Conservation (phyloP, 2,329 filamentous ascomycete genomes). For the Aspergillus alliaceus region DNA sequence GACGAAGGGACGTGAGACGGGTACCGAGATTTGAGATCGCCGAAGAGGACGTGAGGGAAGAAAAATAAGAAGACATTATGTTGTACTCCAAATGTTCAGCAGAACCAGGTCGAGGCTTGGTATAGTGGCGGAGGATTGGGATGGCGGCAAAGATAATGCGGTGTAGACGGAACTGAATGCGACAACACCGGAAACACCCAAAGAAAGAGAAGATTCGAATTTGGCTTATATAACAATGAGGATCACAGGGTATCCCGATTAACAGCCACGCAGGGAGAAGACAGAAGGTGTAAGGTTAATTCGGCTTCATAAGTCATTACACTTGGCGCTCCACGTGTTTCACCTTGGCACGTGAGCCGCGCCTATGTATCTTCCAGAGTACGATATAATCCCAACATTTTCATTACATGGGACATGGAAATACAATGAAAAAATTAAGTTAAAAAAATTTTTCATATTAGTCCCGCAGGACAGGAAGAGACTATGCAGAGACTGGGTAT, state of each 20-base stretch:
- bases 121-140: neutral
- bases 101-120: constrained; percentile 1
- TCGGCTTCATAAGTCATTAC: constrained; percentile 6
- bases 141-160: neutral
- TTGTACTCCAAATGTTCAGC: constrained; percentile 2
- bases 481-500: constrained; percentile 37
- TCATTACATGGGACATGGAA: too few species aligned
- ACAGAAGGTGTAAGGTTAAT: neutral
- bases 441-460: constrained; percentile 6
- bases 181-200: neutral
- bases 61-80: constrained; percentile 78
- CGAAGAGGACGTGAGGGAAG: constrained; percentile 55
- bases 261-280: neutral
- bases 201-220: neutral
- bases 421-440: neutral
- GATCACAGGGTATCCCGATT: neutral
- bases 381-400: neutral
- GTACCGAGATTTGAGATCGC: constrained; percentile 55
- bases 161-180: neutral
- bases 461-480: constrained; percentile 4
- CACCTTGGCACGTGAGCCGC: constrained; percentile 5
- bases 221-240: neutral
- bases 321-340: constrained; percentile 4
- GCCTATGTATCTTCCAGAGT: neutral
- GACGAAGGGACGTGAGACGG: constrained; percentile 59